Base-by-base conservation (phyloP, 1,139 yeast genomes). In the Geotrichum cucujoidarum region DNA sequence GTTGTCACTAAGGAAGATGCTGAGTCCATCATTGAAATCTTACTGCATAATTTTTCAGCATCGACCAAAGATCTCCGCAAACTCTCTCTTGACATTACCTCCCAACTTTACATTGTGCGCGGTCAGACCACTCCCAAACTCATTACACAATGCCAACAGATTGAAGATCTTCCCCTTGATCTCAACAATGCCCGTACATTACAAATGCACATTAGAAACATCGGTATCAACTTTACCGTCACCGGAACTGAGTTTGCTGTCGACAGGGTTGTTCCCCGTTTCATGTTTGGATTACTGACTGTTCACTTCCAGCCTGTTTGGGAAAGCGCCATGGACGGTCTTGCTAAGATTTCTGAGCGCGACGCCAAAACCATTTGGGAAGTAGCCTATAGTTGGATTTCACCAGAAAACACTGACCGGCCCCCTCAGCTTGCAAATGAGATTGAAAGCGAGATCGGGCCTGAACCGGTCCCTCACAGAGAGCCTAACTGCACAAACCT, bases 281-380 rank as follows among this genome's bases (percentile, higher is more conserved):
- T 75, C 61, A 54, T 83, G 47, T 79, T 88, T 63, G 97, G 97
- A 24, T 71, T 85, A 53, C 68, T 90, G 43, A 74, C 89, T 1
- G 81, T 81, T 41, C 77, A 78, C 53, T 89, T 92, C 59, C 85
- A 88, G 53, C 98, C 98, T 1, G 74, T 83, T 25, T 88, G 95
- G 95, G 76, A 78, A 18, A 86, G 85, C 4, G 83, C 85, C 2
- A 70, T 74, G 49, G 92, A 83, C 53, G 74, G 77, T 5, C 60
- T 86, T 8, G 78, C 82, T 0, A 60, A 63, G 6, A 64, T 83
- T 8, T 65, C 71, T 11, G 70, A 66, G 11, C 73, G 72, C 45
- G 69, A 76, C 47, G 72, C 74, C 4, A 65, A 65, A 0, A 52
- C 70, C 5, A 71, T 86, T 1, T 90, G 96, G 95, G 61, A 71